phyloP scores from a whole-genome alignment of 208 protist species.

The Endotrypanum monterogeii region DNA sequence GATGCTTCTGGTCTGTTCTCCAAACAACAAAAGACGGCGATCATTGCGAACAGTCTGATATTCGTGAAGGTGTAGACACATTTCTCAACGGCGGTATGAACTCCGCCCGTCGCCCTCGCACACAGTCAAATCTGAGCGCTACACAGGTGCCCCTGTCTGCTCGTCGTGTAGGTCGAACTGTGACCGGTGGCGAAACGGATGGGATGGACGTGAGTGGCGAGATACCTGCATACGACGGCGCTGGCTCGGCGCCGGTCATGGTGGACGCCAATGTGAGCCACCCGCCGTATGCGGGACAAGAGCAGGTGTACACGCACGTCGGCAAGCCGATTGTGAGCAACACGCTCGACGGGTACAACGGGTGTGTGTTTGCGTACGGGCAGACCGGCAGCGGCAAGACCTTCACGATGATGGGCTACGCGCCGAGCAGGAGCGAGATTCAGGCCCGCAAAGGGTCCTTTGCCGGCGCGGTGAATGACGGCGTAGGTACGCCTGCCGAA shows the following conservation, averaged over 20 bases:
- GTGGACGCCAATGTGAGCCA: conserved; percentile 51
- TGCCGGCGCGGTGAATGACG: neutral
- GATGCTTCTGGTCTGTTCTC: conserved; percentile 86
- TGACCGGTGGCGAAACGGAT: neutral
- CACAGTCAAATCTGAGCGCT: conserved; percentile 25
- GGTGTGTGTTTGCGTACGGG: conserved; percentile 90
- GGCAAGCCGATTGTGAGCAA: conserved; percentile 78
- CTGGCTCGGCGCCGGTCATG: conserved; percentile 56
- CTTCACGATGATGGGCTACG: conserved; percentile 92
- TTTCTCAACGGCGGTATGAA: conserved; percentile 59
- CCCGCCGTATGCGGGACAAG: conserved; percentile 75
- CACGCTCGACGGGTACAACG: conserved; percentile 86
- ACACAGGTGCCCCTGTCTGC: conserved; percentile 5
- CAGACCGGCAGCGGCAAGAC: conserved; percentile 93
- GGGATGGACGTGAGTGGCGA: neutral
- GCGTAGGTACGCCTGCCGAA: conserved; percentile 4
- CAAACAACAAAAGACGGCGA: conserved; percentile 22
- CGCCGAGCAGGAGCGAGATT: conserved; percentile 40
- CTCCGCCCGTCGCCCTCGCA: conserved; percentile 28
- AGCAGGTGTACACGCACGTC: conserved; percentile 73
- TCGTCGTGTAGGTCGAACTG: conserved; percentile 12
- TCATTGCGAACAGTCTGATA: conserved; percentile 1
- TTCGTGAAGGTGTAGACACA: conserved; percentile 42
- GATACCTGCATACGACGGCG: conserved; percentile 16
- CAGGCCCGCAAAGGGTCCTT: conserved; percentile 12